These are phyloP conservation scores for Erodium trifolium DNA, from an alignment of 441 rosid genomes.

Conservation along the genomic window DNA sequence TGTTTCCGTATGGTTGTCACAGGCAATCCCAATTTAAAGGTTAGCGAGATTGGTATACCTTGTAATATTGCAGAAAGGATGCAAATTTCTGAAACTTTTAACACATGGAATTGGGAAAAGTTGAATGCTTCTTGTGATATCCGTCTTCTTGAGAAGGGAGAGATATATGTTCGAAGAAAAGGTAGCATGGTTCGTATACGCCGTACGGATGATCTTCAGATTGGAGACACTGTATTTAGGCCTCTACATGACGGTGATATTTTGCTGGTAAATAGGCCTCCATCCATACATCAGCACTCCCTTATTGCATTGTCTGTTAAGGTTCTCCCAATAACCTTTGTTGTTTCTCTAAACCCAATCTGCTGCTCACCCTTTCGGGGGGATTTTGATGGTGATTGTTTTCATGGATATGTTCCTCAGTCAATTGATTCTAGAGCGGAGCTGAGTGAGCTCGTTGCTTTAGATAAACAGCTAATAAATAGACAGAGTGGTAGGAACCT, in stretches of 20 bases:
- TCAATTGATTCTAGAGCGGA: conserved; percentile 64
- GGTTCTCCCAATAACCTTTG: conserved; percentile 60
- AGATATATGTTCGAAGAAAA: conserved; percentile 52
- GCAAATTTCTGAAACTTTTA: conserved; percentile 68
- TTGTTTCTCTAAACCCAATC: conserved; percentile 80
- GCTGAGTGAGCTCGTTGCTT: conserved; percentile 77
- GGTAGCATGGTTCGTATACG: conserved; percentile 42
- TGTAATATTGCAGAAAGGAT: conserved; percentile 66
- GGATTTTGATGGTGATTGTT: conserved; percentile 96
- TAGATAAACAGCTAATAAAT: conserved; percentile 68
- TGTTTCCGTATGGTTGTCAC: conserved; percentile 87
- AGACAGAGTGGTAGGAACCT: conserved; percentile 74
- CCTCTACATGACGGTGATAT: conserved; percentile 68
- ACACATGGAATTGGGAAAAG: conserved; percentile 58
- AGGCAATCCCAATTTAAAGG: conserved; percentile 71
- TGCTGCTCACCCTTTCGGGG: conserved; percentile 88
- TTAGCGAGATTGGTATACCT: conserved; percentile 83
- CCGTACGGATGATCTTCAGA: conserved; percentile 39
- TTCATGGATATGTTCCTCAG: conserved; percentile 94
- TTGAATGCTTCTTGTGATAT: conserved; percentile 40
- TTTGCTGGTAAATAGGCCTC: conserved; percentile 82
- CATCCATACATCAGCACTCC: conserved; percentile 92
- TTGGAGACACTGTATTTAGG: conserved; percentile 67
- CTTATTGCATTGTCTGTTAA: conserved; percentile 69
- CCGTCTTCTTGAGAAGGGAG: conserved; percentile 57